Conservation (phyloP, 163 green algal species). For the Chloromonas sp. region DNA sequence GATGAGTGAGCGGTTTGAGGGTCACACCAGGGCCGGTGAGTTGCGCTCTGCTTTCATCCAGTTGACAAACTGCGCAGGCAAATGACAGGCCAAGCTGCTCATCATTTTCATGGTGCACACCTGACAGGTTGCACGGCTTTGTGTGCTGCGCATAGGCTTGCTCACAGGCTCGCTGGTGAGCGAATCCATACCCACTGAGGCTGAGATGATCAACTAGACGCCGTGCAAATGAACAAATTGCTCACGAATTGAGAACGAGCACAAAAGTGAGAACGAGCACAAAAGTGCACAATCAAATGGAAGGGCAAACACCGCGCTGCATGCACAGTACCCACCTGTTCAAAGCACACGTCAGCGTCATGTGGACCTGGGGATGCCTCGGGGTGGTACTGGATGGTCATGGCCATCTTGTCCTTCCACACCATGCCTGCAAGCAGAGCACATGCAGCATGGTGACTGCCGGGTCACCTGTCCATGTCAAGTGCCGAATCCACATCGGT, state of each 20-base stretch:
- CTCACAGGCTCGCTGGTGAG: not conserved
- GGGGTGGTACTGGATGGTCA: constrained; percentile 99
- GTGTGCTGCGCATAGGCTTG: not conserved
- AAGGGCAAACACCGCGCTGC: not conserved
- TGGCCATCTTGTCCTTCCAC: constrained; percentile 56
- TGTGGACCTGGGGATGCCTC: constrained; percentile 95
- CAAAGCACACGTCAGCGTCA: constrained; percentile 93
- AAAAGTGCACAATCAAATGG: not conserved
- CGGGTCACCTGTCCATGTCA: no score
- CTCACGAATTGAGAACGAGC: not conserved
- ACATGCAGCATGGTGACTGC: no score
- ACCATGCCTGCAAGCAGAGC: constrained; percentile 49
- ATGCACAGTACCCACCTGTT: constrained; percentile 55
- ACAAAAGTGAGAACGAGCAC: not conserved
- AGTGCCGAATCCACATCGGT: no score
- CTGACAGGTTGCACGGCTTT: not conserved
- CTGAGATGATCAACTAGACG: not conserved
- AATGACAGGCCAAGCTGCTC: not conserved
- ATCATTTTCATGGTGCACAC: not conserved
- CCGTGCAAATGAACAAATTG: not conserved
- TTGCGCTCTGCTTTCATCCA: constrained; percentile 1
- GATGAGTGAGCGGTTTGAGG: no score
- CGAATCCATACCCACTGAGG: no score
- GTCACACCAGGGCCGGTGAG: no score
- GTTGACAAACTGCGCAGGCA: constrained; percentile 7